Base-by-base conservation (phyloP, 2,329 filamentous ascomycete genomes). In the Dactylella cylindrospora region DNA sequence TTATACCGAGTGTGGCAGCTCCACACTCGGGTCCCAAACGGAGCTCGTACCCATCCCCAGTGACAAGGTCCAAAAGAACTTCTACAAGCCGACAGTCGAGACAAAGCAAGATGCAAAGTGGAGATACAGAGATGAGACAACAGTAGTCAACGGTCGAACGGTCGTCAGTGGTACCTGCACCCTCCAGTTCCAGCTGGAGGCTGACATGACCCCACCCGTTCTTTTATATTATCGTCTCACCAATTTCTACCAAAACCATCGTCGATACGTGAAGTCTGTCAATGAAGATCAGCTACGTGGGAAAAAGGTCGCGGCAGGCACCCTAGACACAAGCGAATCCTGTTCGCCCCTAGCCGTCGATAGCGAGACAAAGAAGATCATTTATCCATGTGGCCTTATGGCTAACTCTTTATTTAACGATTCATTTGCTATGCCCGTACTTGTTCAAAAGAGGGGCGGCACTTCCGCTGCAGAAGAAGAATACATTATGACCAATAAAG, bases 221-320 rank as follows among this genome's bases (percentile, higher is more conserved):
- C 81, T 91, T 64, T 83, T 97, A 74, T 98, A 96, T 77, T 98
- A 98, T 74, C 86, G 86, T 68, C 83, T 98, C 65, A 91, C 89
- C 55, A 95, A 97, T 75, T 98, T 98, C 76, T 97, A 97, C 77
- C 93, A 98, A 74, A 98, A 98, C 72, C 93, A 98, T 72, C 86
- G 93, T 67, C 85, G 91, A 73, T 98, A 98, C 68, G 93, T 96
- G 62, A 87, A 89, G 71, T 95, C 88, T 1, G 86, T 95, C 70
- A 86, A 90, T 70, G 80, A 84, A 54, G 79, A 87, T 46, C 93
- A 98, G 74, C 78, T 98, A 47, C 55, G 47, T 25, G 55, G 55
- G 6, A 40, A 47, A 12, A 86, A 85, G 67, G 93, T 90, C 38
- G 77, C 83, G 4, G 79, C 78, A 8, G 79, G 86, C 13, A 76